Percentiles rank a stretch among this genome's conserved stretches.
phyloP scores from a whole-genome alignment of 345 rosid genomes.

The Lumnitzera racemosa region DNA sequence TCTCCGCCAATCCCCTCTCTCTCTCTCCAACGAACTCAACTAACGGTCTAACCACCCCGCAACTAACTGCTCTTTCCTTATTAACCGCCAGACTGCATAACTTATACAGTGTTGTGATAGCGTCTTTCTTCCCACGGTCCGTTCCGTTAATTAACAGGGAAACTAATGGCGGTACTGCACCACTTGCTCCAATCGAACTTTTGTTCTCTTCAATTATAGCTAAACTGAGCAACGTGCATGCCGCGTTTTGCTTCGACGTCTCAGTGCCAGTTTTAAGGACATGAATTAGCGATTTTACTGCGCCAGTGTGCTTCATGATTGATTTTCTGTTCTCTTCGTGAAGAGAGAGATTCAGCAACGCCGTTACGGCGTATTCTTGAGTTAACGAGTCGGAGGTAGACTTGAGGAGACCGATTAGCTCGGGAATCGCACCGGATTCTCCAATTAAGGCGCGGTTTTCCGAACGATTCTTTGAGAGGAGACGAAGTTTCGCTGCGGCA shows the following conservation, averaged over 20 bases:
- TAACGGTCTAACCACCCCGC: slow-evolving; percentile 43
- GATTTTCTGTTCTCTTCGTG: slow-evolving; percentile 82
- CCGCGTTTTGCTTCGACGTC: slow-evolving; percentile 95
- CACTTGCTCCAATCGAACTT: slow-evolving; percentile 69
- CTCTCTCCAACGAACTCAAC: slow-evolving; percentile 30
- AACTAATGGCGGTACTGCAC: slow-evolving; percentile 85
- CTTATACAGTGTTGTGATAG: slow-evolving; percentile 90
- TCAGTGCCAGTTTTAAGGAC: slow-evolving; percentile 94
- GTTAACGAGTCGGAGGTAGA: slow-evolving; percentile 73
- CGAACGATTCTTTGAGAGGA: slow-evolving; percentile 85
- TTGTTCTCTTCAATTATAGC: slow-evolving; percentile 86
- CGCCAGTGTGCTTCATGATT: slow-evolving; percentile 61
- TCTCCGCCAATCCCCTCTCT: slow-evolving; percentile 41
- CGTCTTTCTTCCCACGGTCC: slow-evolving; percentile 92
- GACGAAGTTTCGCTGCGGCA: slow-evolving; percentile 96
- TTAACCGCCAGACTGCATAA: slow-evolving; percentile 86
- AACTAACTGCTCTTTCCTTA: slow-evolving; percentile 91
- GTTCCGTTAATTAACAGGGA: slow-evolving; percentile 74
- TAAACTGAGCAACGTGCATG: slow-evolving; percentile 88
- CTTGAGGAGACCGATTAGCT: slow-evolving; percentile 60
- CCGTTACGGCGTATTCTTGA: slow-evolving; percentile 92
- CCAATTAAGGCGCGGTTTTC: slow-evolving; percentile 93
- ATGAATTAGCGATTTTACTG: slow-evolving; percentile 78
- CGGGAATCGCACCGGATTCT: slow-evolving; percentile 94
- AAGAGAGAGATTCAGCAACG: slow-evolving; percentile 86